phyloP scores from a whole-genome alignment of 305 asterid genomes.

The Rubia balearica region DNA sequence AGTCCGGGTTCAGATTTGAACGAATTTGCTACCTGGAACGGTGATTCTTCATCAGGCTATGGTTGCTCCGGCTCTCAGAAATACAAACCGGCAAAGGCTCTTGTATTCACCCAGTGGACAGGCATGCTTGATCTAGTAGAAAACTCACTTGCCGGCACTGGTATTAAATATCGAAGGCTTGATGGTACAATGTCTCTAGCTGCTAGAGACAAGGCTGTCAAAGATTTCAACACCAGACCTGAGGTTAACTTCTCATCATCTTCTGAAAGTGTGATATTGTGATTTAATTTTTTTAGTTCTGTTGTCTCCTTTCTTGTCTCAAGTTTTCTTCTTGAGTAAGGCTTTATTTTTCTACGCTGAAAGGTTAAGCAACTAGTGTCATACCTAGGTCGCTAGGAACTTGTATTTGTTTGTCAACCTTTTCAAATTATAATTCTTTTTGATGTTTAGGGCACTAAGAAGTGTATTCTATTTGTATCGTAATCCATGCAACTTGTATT shows the following conservation, averaged over 20 bases:
- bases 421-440: neutral
- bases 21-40: constrained; percentile 27
- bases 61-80: constrained; percentile 25
- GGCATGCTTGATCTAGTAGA: constrained; percentile 88
- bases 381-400: neutral
- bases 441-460: neutral
- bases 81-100: constrained; percentile 61
- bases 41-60: constrained; percentile 34
- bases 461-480: neutral
- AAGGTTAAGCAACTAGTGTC: neutral
- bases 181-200: constrained; percentile 93
- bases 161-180: constrained; percentile 66
- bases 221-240: constrained; percentile 77
- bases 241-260: constrained; percentile 46
- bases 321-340: neutral
- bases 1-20: constrained; percentile 26
- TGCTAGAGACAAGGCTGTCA: constrained; percentile 92
- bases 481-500: neutral
- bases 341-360: neutral
- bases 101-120: constrained; percentile 97
- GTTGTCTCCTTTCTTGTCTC: neutral
- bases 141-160: constrained; percentile 48
- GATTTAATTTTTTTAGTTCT: neutral
- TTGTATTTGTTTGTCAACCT: neutral
- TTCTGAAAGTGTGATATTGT: constrained; percentile 1